Base-by-base conservation (phyloP, 2,329 filamentous ascomycete species). In the Microthyrium microscopicum region DNA sequence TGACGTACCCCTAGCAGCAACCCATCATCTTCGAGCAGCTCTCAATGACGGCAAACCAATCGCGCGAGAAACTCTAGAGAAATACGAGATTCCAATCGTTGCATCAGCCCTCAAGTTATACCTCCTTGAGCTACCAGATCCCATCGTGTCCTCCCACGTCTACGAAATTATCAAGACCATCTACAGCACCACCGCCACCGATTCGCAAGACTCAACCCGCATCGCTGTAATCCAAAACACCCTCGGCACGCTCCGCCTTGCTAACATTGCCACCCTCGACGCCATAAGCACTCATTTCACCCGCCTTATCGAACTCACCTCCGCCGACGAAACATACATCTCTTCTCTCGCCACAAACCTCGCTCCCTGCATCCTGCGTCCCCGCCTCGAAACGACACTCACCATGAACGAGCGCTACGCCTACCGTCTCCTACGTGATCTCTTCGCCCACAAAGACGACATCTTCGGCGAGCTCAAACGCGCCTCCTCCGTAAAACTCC, bases 121-220 rank as follows among this genome's bases (percentile, higher is more conserved):
- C 51, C 71, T 98, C 26, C 70, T 94, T 42, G 89, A 98, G 59
- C 69, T 98, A 37, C 89, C 89, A 48, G 89, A 98, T 57, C 95
- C 89, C n/a, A 68, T 98, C 40, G 87, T 98, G 40, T 95, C 89
- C 36, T 92, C 84, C 26, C 87, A 95, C 53, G 84, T 98, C 38
- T 98, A 98, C 55, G 91, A 98, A 60, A 95, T 98, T 50, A 77
- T 98, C 52, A 85, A 93, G 59, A 95, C 84, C 2, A 91, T 98
- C 42, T 98, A 98, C 61, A 77, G 74, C 29, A 84, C 80, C 11
- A 77, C 83, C 9, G 67, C 78, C 29, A 69, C 78, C 26, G 82
- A 92, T 37, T 69, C 72, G 12, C 73, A 75, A 3, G 81, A 92
- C 45, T 67, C 74, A 33, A 75, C 81, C 9, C 79, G 89, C 34